These are phyloP conservation scores for Saitozyma sp. DNA, from an alignment of 768 basidiomycete genomes.

Conservation along the genomic window DNA sequence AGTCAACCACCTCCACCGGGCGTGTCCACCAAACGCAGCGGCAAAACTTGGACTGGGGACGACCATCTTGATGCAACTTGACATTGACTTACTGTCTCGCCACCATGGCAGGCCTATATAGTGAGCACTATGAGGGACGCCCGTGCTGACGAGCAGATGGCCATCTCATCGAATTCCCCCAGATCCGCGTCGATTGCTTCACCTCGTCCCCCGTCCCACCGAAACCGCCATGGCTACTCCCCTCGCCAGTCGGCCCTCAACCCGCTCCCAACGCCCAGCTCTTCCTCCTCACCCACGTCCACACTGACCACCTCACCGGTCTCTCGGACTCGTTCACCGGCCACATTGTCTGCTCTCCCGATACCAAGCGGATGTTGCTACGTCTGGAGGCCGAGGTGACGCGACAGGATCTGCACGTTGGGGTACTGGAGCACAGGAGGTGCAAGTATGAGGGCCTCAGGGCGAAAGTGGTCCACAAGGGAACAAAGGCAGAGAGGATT, in stretches of 20 bases:
- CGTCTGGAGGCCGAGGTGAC: conserved; percentile 63
- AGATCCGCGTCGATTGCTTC: conserved; percentile 85
- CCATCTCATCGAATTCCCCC: conserved; percentile 70
- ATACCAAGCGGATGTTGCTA: conserved; percentile 83
- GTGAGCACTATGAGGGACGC: conserved; percentile 15
- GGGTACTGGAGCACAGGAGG: conserved; percentile 16
- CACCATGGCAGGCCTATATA: conserved; percentile 48
- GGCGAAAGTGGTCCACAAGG: conserved; percentile 13
- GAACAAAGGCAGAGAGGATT: conserved; percentile 23
- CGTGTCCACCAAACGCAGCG: conserved; percentile 3
- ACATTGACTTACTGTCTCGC: not conserved
- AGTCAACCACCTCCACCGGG: conserved; percentile 15
- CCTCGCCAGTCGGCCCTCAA: not conserved
- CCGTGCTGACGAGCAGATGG: conserved; percentile 55
- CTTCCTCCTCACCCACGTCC: conserved; percentile 84
- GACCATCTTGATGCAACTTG: no score
- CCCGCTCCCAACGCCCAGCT: conserved; percentile 54
- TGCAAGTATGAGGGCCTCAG: conserved; percentile 26
- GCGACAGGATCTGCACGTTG: conserved; percentile 13
- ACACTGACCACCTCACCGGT: conserved; percentile 81
- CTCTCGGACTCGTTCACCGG: conserved; percentile 73
- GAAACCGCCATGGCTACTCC: not conserved
- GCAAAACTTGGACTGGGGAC: no score
- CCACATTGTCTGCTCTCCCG: conserved; percentile 71
- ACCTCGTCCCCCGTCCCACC: conserved; percentile 50